Base-by-base conservation (phyloP, 148 eudicot genomes). In the Amaranthus cruentus region DNA sequence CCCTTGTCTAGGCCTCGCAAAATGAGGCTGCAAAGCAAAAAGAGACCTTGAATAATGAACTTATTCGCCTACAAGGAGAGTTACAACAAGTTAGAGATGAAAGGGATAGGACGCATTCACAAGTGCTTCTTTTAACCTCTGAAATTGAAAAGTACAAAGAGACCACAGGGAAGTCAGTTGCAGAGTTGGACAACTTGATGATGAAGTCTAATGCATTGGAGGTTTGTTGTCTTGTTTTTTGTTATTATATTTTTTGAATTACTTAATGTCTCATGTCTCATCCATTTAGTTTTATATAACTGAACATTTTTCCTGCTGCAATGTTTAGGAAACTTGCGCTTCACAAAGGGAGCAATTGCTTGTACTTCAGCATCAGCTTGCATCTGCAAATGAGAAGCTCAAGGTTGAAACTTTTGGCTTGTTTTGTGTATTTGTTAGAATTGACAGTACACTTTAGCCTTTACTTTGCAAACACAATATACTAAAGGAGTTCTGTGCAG, bases 41-140 rank as follows among this genome's bases (percentile, higher is more conserved):
- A 46, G 89, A 86, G 73, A 60, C 70, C 6, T 56, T 87, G 57
- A 74, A 4, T 47, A 82, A 62, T 70, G 96, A 90, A 71, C 78
- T 88, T 68, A 81, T 56, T 58, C 74, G 83, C 65, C 69, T 86
- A 42, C 75, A 89, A 74, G 85, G 74, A 53, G 96, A 90, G 70
- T 62, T 90, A 65, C 90, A 85, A 51, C 90, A 85, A 68, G 87
- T 84, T 6, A 75, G 92, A 80, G 96, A 86, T 13, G 96, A 90
- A 12, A 87, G 91, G 69, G 92, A 90, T 52, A 66, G 87, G 10
- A 81, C 80, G 50, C 80, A 79, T 9, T 57, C 82, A 5, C 81
- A 82, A 74, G 80, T 86, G 69, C 83, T 83, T 43, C 47, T 57
- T 48, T 81, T 88, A 56, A 81, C 68, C 18, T 68, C 80, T 78